These are phyloP conservation scores for Tolypocladium endophyticum DNA, from an alignment of 2,329 filamentous ascomycete genomes.

Conservation along the genomic window DNA sequence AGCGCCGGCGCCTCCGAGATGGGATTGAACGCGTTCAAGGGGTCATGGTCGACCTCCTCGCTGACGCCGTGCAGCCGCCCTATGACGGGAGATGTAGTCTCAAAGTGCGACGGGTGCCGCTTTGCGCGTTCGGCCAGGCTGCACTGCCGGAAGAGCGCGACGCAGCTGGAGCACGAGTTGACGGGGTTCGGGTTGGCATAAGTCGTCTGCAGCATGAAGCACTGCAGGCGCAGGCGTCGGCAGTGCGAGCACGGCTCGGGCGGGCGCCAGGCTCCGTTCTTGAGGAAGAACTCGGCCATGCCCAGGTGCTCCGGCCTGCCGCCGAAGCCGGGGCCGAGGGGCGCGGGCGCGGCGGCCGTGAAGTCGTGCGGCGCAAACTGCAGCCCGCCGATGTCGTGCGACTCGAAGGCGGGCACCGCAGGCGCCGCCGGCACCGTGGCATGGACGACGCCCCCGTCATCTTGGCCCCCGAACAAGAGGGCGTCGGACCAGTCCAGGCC, in stretches of 20 bases:
- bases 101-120: constrained; percentile 32
- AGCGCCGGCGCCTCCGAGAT: constrained; percentile 2
- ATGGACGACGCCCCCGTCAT: neutral
- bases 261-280: constrained; percentile 30
- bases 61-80: constrained; percentile 37
- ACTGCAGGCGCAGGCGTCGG: constrained; percentile 31
- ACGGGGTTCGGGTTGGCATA: constrained; percentile 37
- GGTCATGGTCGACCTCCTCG: constrained; percentile 19
- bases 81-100: constrained; percentile 34
- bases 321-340: neutral
- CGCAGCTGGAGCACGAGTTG: constrained; percentile 37
- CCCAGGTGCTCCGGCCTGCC: constrained; percentile 6
- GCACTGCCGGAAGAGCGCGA: constrained; percentile 38
- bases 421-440: neutral
- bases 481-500: constrained; percentile 4
- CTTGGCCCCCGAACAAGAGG: constrained; percentile 2
- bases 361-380: neutral
- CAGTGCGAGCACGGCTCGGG: constrained; percentile 33
- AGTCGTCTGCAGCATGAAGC: constrained; percentile 35
- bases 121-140: constrained; percentile 34
- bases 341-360: neutral
- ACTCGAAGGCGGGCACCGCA: neutral
- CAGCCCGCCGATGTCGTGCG: neutral
- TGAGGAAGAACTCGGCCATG: constrained; percentile 26
- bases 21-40: neutral